Evolutionary conservation across 2,329 filamentous ascomycete species (phyloP).

Genomic region (Colletotrichum filicis): DNA sequence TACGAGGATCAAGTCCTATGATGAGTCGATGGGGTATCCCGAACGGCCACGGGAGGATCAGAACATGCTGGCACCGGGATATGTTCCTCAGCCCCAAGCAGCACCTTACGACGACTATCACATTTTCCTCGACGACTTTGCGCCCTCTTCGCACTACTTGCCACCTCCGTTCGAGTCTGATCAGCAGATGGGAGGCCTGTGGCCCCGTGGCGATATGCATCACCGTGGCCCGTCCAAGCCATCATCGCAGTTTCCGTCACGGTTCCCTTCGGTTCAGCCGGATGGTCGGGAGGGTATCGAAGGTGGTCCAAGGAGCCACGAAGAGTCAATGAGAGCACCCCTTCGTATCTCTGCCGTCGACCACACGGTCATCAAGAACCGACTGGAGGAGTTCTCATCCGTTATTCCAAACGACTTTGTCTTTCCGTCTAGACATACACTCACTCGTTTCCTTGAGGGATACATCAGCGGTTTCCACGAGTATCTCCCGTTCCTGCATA

Average conservation of each 20-base stretch:
- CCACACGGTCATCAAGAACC: slow-evolving; percentile 65
- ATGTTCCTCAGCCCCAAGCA: slow-evolving; percentile 50
- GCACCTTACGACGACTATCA: slow-evolving; percentile 67
- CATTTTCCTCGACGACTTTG: slow-evolving; percentile 68
- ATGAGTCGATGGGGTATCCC: slow-evolving; percentile 58
- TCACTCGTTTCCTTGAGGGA: slow-evolving; percentile 76
- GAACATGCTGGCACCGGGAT: slow-evolving; percentile 53
- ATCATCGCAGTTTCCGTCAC: slow-evolving; percentile 63
- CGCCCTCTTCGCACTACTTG: slow-evolving; percentile 64
- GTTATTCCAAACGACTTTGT: slow-evolving; percentile 72
- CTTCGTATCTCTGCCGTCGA: slow-evolving; percentile 64
- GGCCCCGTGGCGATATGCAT: slow-evolving; percentile 56
- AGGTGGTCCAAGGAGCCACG: slow-evolving; percentile 50
- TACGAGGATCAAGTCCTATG: slow-evolving; percentile 60
- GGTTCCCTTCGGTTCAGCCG: slow-evolving; percentile 64
- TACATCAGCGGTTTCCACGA: slow-evolving; percentile 76
- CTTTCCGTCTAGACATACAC: slow-evolving; percentile 75
- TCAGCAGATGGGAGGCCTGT: slow-evolving; percentile 61
- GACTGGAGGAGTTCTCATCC: slow-evolving; percentile 70
- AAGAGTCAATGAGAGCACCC: slow-evolving; percentile 50
- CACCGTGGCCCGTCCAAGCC: slow-evolving; percentile 58
- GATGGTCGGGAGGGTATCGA: slow-evolving; percentile 60
- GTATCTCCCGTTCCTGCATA: slow-evolving; percentile 70
- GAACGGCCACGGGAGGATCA: slow-evolving; percentile 61
- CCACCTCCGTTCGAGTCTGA: slow-evolving; percentile 66